These are phyloP conservation scores for Inonotus hispidus DNA, from an alignment of 1,284 basidiomycete species.

Conservation along the genomic window DNA sequence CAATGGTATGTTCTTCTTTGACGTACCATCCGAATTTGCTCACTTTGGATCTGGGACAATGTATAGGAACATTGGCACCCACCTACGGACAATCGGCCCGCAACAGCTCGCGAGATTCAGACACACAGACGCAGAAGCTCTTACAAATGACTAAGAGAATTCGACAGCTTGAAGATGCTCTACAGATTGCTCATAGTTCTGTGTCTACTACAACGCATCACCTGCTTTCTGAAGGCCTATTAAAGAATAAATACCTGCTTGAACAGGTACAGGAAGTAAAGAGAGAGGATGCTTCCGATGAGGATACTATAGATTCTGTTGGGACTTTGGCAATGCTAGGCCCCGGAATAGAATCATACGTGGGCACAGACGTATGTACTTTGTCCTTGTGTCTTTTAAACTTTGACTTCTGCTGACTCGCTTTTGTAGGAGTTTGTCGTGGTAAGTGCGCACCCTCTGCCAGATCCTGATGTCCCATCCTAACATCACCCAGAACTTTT, in stretches of 20 bases:
- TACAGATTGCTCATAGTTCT: constrained; percentile 18
- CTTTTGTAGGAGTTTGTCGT: neutral
- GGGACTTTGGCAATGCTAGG: constrained; percentile 13
- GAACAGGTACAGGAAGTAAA: neutral
- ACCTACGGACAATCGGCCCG: neutral
- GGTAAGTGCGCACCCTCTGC: neutral
- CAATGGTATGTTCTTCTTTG: constrained; percentile 6
- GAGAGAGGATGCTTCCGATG: constrained; percentile 3
- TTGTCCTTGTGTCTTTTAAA: neutral
- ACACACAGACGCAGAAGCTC: constrained; percentile 22
- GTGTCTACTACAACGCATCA: constrained; percentile 22
- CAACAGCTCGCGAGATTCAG: constrained; percentile 18
- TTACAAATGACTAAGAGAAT: constrained; percentile 21
- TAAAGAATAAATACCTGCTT: constrained; percentile 21
- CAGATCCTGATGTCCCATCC: neutral
- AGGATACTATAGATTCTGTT: constrained; percentile 7
- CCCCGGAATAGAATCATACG: constrained; percentile 6
- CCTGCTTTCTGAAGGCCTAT: constrained; percentile 24
- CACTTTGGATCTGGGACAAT: neutral
- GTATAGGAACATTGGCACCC: constrained; percentile 1
- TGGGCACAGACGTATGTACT: constrained; percentile 13
- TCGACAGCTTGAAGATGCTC: constrained; percentile 22
- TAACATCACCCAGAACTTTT: neutral
- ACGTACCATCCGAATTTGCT: neutral
- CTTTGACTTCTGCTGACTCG: neutral